Evolutionary conservation across 2,329 filamentous ascomycete genomes (phyloP).

Genomic region (Pestalotiopsis sp.): DNA sequence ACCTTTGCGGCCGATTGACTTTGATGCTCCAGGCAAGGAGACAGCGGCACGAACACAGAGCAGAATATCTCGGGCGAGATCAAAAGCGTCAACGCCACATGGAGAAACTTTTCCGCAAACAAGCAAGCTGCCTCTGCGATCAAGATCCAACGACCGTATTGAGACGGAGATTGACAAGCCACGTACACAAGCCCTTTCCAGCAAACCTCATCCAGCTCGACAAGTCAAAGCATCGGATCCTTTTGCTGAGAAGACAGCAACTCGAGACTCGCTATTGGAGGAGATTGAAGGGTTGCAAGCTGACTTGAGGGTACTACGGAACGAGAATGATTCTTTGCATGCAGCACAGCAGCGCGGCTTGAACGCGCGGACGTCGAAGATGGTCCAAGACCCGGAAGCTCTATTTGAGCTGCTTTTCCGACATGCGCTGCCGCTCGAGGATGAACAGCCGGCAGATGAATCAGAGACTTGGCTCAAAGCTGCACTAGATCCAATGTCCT

Average conservation of each 20-base stretch:
- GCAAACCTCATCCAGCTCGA: slow-evolving; percentile 39
- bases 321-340: slow-evolving; percentile 60
- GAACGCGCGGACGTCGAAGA: slow-evolving; percentile 30
- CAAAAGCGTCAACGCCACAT: slow-evolving; percentile 11
- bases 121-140: background rate
- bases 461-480: slow-evolving; percentile 48
- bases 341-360: slow-evolving; percentile 33
- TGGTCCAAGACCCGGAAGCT: slow-evolving; percentile 35
- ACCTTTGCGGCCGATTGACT: slow-evolving; percentile 31
- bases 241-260: slow-evolving; percentile 50
- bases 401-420: slow-evolving; percentile 44
- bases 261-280: slow-evolving; percentile 54
- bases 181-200: slow-evolving; percentile 6
- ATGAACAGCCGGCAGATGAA: slow-evolving; percentile 28
- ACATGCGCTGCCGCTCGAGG: slow-evolving; percentile 41
- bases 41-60: background rate
- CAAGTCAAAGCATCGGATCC: slow-evolving; percentile 43
- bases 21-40: slow-evolving; percentile 15
- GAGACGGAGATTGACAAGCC: background rate
- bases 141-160: background rate
- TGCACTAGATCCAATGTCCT: slow-evolving; percentile 52
- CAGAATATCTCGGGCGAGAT: background rate
- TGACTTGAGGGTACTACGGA: slow-evolving; percentile 59
- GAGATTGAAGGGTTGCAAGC: slow-evolving; percentile 59
- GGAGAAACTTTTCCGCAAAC: background rate